Base-by-base conservation (phyloP, 2,329 filamentous ascomycete species). In the Colletotrichum somersetense region DNA sequence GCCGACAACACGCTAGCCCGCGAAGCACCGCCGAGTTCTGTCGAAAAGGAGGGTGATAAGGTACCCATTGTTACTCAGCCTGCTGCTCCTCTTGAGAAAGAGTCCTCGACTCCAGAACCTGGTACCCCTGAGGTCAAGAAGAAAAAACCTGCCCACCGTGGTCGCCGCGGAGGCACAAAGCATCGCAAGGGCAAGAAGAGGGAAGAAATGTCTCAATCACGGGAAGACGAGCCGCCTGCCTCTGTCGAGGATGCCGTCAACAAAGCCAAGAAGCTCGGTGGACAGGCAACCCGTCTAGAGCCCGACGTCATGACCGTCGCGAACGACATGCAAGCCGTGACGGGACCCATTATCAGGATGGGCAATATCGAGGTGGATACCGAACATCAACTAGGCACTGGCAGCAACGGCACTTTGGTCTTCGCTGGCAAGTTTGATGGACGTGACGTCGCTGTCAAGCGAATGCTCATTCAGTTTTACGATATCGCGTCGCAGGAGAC, bases 401-500 rank as follows among this genome's bases (percentile, higher is more conserved):
- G 96, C 66, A 98, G 96, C 80, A 97, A 98, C 79, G 96, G 96
- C n/a, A 99, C 96, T 0, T 91, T 97, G 65, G 96, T 99, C 0
- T 98, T 96, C 80, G 92, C 94, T 61, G 96, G 96, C n/a, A 93
- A 91, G 66, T 98, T 97, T 80, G 96, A 97, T 80, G 95, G 95
- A 33, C 92, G 95, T 62, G 92, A 95, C 56, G 96, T 99, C 35
- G 96, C 96, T 1, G 94, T 99, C 59, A 99, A 99, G 85, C 91
- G 96, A 44, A 97, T 99, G 94, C 86, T 98, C 73, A 94, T 96
- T 44, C 94, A 97, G 76, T 98, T 98, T 77, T 98, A 95, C 79
- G 96, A 97, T 75, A 93, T 99, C 76, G 96, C 96, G 0, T 95
- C 94, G 14, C 95, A 97, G 77, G 96, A 99, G 82, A 97, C 97